Percentiles rank a stretch among this genome's conserved stretches.
These are phyloP conservation scores for Rhizophlyctis rosea DNA, from an alignment of 192 early-diverging fungal genomes.

Conservation along the genomic window DNA sequence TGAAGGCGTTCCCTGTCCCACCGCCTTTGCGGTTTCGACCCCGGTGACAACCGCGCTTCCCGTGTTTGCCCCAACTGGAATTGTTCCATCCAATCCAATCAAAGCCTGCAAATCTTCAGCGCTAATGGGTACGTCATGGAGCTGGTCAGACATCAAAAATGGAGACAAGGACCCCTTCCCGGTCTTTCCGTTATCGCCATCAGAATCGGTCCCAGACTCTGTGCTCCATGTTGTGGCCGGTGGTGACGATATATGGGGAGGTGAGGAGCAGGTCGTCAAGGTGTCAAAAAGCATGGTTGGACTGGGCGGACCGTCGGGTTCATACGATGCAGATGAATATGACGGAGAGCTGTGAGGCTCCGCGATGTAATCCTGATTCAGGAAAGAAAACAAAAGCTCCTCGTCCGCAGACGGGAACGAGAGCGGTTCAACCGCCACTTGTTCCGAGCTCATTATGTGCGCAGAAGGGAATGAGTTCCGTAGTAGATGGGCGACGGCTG, in stretches of 20 bases:
- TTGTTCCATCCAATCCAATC: too few species aligned
- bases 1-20: neutral
- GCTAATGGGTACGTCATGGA: neutral
- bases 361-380: constrained; percentile 20
- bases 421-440: neutral
- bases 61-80: too few species aligned
- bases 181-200: neutral
- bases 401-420: constrained; percentile 14
- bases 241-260: neutral
- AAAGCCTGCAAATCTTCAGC: neutral
- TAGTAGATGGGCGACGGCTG: neutral
- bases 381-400: constrained; percentile 25
- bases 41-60: neutral
- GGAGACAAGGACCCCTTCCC: too few species aligned
- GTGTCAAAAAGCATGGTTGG: neutral
- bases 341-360: neutral
- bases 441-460: neutral
- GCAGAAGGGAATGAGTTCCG: neutral
- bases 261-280: neutral
- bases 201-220: neutral
- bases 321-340: neutral
- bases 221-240: neutral
- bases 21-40: too few species aligned
- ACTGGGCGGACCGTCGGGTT: neutral
- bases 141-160: neutral